These are phyloP conservation scores for Cercophora sp. DNA, from an alignment of 495 filamentous ascomycete genomes.

Conservation along the genomic window DNA sequence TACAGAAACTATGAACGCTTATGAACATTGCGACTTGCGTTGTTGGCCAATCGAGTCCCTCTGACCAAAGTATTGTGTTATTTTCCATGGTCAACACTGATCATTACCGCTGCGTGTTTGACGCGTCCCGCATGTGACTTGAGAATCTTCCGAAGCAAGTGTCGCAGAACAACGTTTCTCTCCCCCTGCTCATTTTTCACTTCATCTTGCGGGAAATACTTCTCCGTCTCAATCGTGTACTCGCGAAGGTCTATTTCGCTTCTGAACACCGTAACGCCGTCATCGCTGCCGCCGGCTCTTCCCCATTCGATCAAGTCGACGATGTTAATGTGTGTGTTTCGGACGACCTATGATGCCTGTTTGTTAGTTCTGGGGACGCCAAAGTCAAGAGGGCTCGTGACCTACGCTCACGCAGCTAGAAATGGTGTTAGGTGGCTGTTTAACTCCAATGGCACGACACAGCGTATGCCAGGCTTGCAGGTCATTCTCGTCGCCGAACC, in stretches of 20 bases:
- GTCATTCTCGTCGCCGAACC: neutral
- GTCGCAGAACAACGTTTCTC: conserved; percentile 1
- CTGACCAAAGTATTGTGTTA: too few species aligned
- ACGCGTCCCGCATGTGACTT: neutral
- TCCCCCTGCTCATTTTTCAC: neutral
- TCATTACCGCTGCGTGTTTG: neutral
- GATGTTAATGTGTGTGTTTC: conserved; percentile 5
- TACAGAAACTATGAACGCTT: too few species aligned
- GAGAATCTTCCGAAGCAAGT: conserved; percentile 3
- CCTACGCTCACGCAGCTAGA: neutral
- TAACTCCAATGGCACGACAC: conserved; percentile 2
- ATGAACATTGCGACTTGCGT: too few species aligned
- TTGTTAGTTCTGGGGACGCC: neutral
- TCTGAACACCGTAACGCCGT: neutral
- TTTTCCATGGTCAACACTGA: too few species aligned
- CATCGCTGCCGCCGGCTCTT: neutral
- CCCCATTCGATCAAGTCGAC: conserved; percentile 7
- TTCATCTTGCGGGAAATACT: neutral
- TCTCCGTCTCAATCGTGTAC: neutral
- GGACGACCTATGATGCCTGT: neutral
- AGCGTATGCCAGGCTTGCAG: conserved; percentile 2
- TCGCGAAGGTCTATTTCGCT: neutral
- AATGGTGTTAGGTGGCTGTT: neutral
- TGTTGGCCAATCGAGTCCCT: too few species aligned
- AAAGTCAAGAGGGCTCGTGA: neutral